Conservation (phyloP, 192 early-diverging fungal species). For the Paraglomus brasilianum region DNA sequence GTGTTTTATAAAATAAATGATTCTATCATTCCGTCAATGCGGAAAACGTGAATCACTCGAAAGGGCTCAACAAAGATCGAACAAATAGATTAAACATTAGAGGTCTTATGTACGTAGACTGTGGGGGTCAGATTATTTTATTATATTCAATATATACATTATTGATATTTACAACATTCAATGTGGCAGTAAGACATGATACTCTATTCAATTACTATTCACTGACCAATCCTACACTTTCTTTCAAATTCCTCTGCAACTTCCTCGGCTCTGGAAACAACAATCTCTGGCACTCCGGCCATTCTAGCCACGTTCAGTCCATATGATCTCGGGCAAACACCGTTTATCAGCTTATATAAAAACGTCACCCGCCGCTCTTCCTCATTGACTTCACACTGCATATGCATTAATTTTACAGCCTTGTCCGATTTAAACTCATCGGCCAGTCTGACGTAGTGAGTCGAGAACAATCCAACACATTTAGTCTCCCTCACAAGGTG, state of each 20-base stretch:
- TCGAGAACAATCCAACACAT: conserved; percentile 92
- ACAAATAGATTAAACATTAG: too few species aligned
- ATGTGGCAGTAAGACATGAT: too few species aligned
- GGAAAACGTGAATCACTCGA: too few species aligned
- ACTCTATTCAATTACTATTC: too few species aligned
- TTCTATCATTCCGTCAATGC: too few species aligned
- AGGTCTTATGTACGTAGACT: too few species aligned
- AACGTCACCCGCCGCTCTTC: conserved; percentile 88
- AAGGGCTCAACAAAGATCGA: too few species aligned
- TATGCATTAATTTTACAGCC: conserved; percentile 79
- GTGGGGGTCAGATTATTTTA: too few species aligned
- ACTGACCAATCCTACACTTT: too few species aligned
- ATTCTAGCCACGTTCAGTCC: conserved; percentile 99
- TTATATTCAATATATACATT: too few species aligned
- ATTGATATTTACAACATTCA: too few species aligned
- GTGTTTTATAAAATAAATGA: too few species aligned
- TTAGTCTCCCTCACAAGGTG: conserved; percentile 76
- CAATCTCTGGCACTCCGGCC: conserved; percentile 79
- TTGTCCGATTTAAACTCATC: conserved; percentile 77
- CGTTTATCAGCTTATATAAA: conserved; percentile 84
- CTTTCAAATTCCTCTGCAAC: conserved; percentile 77
- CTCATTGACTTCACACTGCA: conserved; percentile 83
- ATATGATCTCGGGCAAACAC: conserved; percentile 89
- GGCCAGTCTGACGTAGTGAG: conserved; percentile 94
- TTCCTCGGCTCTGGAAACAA: conserved; percentile 68